phyloP scores from a whole-genome alignment of 129 eudicot species.

The Tagetes erecta region DNA sequence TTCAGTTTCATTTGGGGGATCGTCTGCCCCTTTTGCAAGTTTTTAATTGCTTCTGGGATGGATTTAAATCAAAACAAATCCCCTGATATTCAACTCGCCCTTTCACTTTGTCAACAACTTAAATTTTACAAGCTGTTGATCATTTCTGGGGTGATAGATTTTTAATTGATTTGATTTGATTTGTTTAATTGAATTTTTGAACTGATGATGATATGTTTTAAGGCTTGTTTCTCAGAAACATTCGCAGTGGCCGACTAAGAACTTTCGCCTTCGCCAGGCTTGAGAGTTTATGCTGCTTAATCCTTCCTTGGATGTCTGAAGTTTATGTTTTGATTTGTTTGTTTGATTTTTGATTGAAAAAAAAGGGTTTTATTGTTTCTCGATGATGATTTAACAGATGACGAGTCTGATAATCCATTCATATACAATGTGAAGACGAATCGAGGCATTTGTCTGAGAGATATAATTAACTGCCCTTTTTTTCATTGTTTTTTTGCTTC shows the following conservation, averaged over 20 bases:
- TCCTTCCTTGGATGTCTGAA: slow-evolving; percentile 58
- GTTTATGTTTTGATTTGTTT: background rate
- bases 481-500: background rate
- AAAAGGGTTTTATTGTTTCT: background rate
- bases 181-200: background rate
- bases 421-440: slow-evolving; percentile 29
- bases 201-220: slow-evolving; percentile 31
- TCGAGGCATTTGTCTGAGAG: slow-evolving; percentile 47
- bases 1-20: slow-evolving; percentile 21
- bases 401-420: slow-evolving; percentile 45
- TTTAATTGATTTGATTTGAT: background rate
- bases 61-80: background rate
- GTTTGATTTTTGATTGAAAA: too few species aligned
- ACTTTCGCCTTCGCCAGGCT: slow-evolving; percentile 55
- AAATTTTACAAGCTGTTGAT: slow-evolving; percentile 20
- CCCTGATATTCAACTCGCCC: slow-evolving; percentile 31
- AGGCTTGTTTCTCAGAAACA: slow-evolving; percentile 50
- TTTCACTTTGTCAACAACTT: slow-evolving; percentile 43
- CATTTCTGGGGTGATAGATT: slow-evolving; percentile 38
- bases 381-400: slow-evolving; percentile 36
- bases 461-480: background rate
- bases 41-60: slow-evolving; percentile 34
- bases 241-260: slow-evolving; percentile 53
- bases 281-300: slow-evolving; percentile 40
- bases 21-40: slow-evolving; percentile 44